Evolutionary conservation across 257 asterid species (phyloP), one percentile per base, ranked within the genome.

Genomic region (Solanum commersonii): DNA sequence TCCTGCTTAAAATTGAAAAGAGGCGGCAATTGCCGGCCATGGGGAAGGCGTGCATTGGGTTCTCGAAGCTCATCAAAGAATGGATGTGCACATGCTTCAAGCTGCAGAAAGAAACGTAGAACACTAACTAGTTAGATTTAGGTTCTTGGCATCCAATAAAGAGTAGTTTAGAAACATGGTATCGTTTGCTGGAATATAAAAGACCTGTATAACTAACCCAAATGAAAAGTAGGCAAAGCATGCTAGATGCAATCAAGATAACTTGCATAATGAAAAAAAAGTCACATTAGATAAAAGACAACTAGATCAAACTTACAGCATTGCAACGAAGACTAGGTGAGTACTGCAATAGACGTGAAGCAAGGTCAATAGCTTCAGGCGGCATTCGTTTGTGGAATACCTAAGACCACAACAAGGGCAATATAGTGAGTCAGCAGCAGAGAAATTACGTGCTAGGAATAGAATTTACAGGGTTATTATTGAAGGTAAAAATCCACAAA

Each of bases 321-420:
- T 96, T 93, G 94, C 98, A 95, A 84, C 99, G 99, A 88, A 96
- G 99, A 93, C 95, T 96, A 56, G 99, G 99, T 31, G 99, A 95
- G 89, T 96, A 96, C 78, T 96, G 99, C 94, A 96, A 91, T 91
- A 96, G 92, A 89, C 99, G 93, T 91, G 99, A 96, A 49, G 99
- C 93, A 84, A 96, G 98, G 88, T 96, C 99, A 87, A 96, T 96
- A 86, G 99, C 99, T 93, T 96, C 99, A 35, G 99, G 98, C 8
- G 98, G 99, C 99, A 96, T 96, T 84, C 98, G 89, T 90, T 95
- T 96, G 35, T 94, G 98, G 84, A 96, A 96, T 86, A 96, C 98
- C 99, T 96, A 93, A 85, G 44, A 86, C 85, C 85, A 18, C 5
- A 2, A 15, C 42, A 44, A 44, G 68, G 42, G 27, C 10, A 81